Evolutionary conservation across 768 basidiomycete species (phyloP), one percentile per base, ranked within the genome.

Genomic region (Leccinum longicurvipes): DNA sequence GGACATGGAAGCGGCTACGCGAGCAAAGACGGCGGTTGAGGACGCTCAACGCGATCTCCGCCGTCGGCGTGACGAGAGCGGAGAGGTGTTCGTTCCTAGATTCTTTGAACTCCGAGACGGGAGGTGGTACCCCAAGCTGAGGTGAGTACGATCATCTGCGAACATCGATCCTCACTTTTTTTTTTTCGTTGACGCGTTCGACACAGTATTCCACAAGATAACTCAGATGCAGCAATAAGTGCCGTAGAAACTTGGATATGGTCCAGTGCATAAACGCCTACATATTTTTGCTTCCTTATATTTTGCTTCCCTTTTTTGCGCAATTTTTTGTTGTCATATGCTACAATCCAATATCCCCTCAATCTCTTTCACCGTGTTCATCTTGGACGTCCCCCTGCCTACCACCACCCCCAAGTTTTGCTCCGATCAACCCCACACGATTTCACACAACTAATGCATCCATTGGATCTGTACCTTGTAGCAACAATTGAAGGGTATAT

Each of bases 1-100:
- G 66, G 93, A 99, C 70, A 96, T 98, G 93, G 92, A 95, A 63
- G 86, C 83, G 11, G 97, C 97, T 23, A 97, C 94, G 4, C 82
- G 82, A 25, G 91, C 93, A 47, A 99, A 99, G 78, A 82, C 83
- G 3, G 79, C 80, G 12, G 91, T 99, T 1, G 97, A 99, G 74
- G 93, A 96, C 60, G 85, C 85, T 24, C 95, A 98, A 73, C 80
- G 97, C 47, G 93, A 97, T 63, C 72, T 81, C 53, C 84, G 91
- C 36, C 83, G 79, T 66, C 74, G 75, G 68, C 78, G 89, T 58
- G 94, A 95, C 56, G 89, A 89, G 64, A 81, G 70, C 19, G 91
- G 90, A 6, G 77, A 82, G 60, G 74, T 73, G 50, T 86, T 89
- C 63, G 74, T 79, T n/a, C 83, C 91, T 47, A 79, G 87, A 61